These are phyloP conservation scores for Neurospora terricola DNA, from an alignment of 495 filamentous ascomycete species.

Conservation along the genomic window DNA sequence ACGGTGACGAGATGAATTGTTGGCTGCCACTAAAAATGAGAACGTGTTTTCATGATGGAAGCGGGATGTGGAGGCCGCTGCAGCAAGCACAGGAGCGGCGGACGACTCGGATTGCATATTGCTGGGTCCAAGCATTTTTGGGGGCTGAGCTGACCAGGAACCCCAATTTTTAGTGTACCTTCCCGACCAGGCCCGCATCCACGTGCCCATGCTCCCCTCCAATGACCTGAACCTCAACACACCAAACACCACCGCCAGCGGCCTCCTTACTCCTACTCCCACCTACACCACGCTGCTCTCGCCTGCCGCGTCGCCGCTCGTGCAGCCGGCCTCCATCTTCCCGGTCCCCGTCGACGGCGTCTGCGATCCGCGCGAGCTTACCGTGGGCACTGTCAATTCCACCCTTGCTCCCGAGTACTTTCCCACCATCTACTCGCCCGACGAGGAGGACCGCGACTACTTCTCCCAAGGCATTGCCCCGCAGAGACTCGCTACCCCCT, in stretches of 20 bases:
- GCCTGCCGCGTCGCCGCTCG: constrained; percentile 59
- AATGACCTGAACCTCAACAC: constrained; percentile 26
- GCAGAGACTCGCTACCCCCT: constrained; percentile 11
- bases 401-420: constrained; percentile 53
- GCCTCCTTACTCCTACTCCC: constrained; percentile 54
- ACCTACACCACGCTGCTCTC: constrained; percentile 59
- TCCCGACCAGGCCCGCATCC: constrained; percentile 41
- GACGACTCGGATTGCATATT: not conserved
- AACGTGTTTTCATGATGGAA: not conserved
- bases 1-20: not conserved
- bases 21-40: not conserved
- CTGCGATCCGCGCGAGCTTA: constrained; percentile 88
- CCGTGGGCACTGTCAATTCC: constrained; percentile 55
- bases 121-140: constrained; percentile 12
- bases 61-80: not conserved
- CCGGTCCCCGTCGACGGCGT: constrained; percentile 54
- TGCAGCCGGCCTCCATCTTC: not conserved
- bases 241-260: constrained; percentile 47
- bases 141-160: constrained; percentile 26
- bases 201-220: constrained; percentile 37
- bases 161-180: constrained; percentile 59
- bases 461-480: not conserved
- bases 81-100: not conserved
- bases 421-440: constrained; percentile 48
- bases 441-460: constrained; percentile 65